Conservation (phyloP, 2,329 filamentous ascomycete genomes). For the Exserohilum rostratum region DNA sequence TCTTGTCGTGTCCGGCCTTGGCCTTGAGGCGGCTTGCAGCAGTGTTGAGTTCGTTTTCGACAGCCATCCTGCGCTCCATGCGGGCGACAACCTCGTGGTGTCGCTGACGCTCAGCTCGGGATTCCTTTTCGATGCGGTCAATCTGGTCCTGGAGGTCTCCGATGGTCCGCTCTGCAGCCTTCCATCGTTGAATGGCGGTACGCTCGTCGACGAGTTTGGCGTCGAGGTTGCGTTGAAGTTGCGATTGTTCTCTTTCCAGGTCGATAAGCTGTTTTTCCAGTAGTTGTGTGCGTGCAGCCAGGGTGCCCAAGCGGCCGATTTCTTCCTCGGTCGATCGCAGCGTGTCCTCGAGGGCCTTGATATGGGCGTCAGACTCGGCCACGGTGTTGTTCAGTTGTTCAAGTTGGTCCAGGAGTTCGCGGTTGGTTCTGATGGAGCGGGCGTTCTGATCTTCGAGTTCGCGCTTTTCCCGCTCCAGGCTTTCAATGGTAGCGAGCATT, state of each 20-base stretch:
- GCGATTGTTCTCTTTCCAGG: conserved; percentile 81
- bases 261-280: conserved; percentile 80
- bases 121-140: conserved; percentile 85
- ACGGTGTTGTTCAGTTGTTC: conserved; percentile 83
- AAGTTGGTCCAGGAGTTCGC: conserved; percentile 78
- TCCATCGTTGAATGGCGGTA: conserved; percentile 81
- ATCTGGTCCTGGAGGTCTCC: conserved; percentile 83
- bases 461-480: conserved; percentile 73
- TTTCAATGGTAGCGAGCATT: conserved; percentile 74
- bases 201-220: conserved; percentile 75
- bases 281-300: conserved; percentile 75
- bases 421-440: conserved; percentile 81
- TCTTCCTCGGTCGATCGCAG: conserved; percentile 79
- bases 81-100: conserved; percentile 81
- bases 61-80: conserved; percentile 81
- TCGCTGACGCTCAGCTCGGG: conserved; percentile 77
- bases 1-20: conserved; percentile 64
- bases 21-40: conserved; percentile 81
- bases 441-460: conserved; percentile 77
- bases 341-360: conserved; percentile 76
- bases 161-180: conserved; percentile 80
- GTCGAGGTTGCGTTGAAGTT: conserved; percentile 70
- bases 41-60: conserved; percentile 81
- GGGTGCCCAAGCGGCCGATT: conserved; percentile 73
- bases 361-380: conserved; percentile 77